These are phyloP conservation scores for Pontederia paniculata DNA, from an alignment of 176 grass and related monocot species.

Conservation along the genomic window DNA sequence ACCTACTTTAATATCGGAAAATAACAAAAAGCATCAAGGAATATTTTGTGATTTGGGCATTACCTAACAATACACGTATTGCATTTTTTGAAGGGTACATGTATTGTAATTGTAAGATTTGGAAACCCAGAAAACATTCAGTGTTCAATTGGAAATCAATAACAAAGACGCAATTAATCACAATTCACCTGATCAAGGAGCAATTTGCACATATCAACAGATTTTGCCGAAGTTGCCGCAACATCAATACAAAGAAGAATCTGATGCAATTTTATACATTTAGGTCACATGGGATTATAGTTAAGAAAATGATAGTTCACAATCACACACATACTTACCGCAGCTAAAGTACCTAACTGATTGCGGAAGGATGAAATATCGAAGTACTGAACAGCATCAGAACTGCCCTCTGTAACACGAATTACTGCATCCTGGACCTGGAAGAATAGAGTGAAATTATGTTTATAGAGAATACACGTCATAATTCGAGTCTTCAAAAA, in stretches of 20 bases:
- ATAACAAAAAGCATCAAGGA: background rate
- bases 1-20: background rate
- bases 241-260: constrained; percentile 89
- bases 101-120: background rate
- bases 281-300: constrained; percentile 16
- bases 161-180: constrained; percentile 8
- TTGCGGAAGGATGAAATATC: constrained; percentile 62
- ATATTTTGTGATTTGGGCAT: background rate
- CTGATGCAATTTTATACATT: constrained; percentile 35
- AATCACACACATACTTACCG: constrained; percentile 27
- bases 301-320: background rate
- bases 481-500: too few species aligned
- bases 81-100: background rate
- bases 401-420: constrained; percentile 36
- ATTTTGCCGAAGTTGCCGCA: constrained; percentile 63
- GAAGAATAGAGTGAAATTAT: constrained; percentile 9
- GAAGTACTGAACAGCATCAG: constrained; percentile 37
- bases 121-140: background rate
- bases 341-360: constrained; percentile 73
- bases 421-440: constrained; percentile 66
- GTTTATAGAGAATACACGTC: background rate
- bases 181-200: constrained; percentile 64
- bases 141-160: background rate
- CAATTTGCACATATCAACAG: constrained; percentile 65
- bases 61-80: background rate